Conservation (phyloP, 192 early-diverging fungal genomes). For the Phlyctochytrium bullatum region DNA sequence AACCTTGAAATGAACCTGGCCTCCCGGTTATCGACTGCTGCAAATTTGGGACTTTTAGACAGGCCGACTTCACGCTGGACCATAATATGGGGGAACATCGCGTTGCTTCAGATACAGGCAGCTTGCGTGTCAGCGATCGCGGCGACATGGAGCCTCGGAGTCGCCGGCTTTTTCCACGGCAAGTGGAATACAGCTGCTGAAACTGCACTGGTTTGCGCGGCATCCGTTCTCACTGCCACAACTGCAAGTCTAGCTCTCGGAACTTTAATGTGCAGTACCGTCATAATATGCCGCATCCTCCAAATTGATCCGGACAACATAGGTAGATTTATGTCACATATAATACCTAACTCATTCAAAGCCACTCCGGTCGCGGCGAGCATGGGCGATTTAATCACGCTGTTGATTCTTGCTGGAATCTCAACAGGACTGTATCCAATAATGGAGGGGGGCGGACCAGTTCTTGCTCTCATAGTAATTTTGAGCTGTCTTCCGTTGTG, state of each 20-base stretch:
- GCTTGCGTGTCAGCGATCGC: conserved; percentile 64
- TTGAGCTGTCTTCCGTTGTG: conserved; percentile 14
- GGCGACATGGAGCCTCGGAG: conserved; percentile 63
- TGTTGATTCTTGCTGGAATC: conserved; percentile 59
- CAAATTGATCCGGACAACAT: conserved; percentile 83
- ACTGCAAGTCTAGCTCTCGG: conserved; percentile 72
- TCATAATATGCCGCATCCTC: conserved; percentile 58
- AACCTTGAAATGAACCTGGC: conserved; percentile 91
- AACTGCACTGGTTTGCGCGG: conserved; percentile 65
- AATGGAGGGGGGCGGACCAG: conserved; percentile 12
- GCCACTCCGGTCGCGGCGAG: conserved; percentile 74
- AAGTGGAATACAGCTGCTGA: conserved; percentile 6
- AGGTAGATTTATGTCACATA: background rate
- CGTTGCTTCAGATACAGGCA: conserved; percentile 68
- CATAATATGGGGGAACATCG: conserved; percentile 71
- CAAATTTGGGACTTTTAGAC: conserved; percentile 43
- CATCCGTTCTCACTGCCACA: conserved; percentile 38
- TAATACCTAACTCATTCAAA: too few relatives aligned
- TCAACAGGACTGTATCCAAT: conserved; percentile 45
- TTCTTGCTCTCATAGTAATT: conserved; percentile 12
- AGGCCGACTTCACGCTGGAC: conserved; percentile 42
- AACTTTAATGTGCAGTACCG: conserved; percentile 65
- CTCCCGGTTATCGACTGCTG: conserved; percentile 76
- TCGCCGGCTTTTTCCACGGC: conserved; percentile 57
- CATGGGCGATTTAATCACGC: conserved; percentile 70